These are phyloP conservation scores for Aspergillus taichungensis DNA, from an alignment of 495 filamentous ascomycete genomes.

Conservation along the genomic window DNA sequence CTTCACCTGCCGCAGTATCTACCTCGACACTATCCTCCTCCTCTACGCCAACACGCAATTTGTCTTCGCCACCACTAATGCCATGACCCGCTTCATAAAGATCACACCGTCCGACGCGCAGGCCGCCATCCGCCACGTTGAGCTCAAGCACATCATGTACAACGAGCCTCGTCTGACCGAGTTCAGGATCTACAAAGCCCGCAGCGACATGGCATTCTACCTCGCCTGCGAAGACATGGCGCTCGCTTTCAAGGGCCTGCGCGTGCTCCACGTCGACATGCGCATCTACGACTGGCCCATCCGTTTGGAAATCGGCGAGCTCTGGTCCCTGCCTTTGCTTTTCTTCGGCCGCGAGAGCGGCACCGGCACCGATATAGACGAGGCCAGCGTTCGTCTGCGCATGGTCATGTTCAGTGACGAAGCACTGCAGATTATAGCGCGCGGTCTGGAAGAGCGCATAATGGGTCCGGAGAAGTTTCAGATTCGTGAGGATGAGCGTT, in stretches of 20 bases:
- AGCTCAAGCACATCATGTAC: constrained; percentile 20
- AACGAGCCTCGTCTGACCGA: constrained; percentile 11
- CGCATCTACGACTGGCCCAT: constrained; percentile 15
- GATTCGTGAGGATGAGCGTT: constrained; percentile 9
- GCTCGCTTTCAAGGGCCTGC: background rate
- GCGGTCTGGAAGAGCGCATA: constrained; percentile 10
- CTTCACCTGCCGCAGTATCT: constrained; percentile 8
- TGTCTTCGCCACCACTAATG: constrained; percentile 11
- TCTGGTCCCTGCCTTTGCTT: constrained; percentile 16
- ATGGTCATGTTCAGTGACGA: constrained; percentile 4
- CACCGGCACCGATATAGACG: constrained; percentile 1
- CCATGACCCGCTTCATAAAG: constrained; percentile 9
- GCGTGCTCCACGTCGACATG: constrained; percentile 12
- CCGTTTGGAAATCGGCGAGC: constrained; percentile 8
- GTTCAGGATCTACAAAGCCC: constrained; percentile 9
- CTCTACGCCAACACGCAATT: constrained; percentile 19
- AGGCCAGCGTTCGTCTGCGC: constrained; percentile 4
- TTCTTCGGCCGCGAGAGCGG: background rate
- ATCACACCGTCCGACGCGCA: constrained; percentile 3
- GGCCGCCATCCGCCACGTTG: constrained; percentile 12
- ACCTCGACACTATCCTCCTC: constrained; percentile 10
- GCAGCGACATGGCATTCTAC: constrained; percentile 15
- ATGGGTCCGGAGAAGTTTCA: constrained; percentile 10
- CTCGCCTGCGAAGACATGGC: constrained; percentile 10
- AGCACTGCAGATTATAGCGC: constrained; percentile 1